Evolutionary conservation across 208 protist species (phyloP).

Genomic region (Phytomonas sp.): DNA sequence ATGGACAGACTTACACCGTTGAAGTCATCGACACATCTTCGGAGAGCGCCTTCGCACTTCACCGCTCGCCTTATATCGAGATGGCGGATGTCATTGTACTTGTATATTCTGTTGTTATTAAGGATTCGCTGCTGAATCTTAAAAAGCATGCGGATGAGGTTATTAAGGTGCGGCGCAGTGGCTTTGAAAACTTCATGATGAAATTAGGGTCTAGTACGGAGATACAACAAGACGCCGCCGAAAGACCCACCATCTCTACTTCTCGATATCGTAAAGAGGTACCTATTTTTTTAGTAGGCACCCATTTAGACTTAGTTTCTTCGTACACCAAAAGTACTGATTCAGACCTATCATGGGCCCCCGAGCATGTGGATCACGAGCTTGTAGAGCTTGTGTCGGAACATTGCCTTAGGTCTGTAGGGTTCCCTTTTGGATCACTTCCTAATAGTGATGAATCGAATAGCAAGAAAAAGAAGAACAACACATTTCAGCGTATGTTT

Average conservation of each 20-base stretch:
- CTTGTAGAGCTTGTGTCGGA: conserved; percentile 7
- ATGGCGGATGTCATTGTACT: conserved; percentile 44
- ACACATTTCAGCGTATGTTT: background rate
- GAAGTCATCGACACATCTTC: conserved; percentile 50
- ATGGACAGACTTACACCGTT: conserved; percentile 25
- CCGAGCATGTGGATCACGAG: background rate
- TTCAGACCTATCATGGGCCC: background rate
- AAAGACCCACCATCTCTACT: conserved; percentile 10
- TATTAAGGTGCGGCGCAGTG: conserved; percentile 15
- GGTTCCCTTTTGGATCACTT: background rate
- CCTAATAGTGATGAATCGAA: conserved; percentile 1
- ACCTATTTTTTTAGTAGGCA: conserved; percentile 53
- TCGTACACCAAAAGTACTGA: conserved; percentile 14
- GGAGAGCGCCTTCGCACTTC: conserved; percentile 27
- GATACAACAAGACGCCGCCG: background rate
- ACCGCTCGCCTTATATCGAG: conserved; percentile 44
- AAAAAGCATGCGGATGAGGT: conserved; percentile 28
- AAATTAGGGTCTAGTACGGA: background rate
- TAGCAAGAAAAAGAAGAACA: conserved; percentile 7
- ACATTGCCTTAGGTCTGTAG: background rate
- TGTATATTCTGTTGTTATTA: conserved; percentile 52
- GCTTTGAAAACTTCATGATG: background rate
- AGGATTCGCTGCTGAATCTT: conserved; percentile 27
- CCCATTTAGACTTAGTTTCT: conserved; percentile 14
- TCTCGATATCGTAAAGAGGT: conserved; percentile 20